Evolutionary conservation across 805 yeast genomes (phyloP).

Genomic region (Pichia thaimueangensis): DNA sequence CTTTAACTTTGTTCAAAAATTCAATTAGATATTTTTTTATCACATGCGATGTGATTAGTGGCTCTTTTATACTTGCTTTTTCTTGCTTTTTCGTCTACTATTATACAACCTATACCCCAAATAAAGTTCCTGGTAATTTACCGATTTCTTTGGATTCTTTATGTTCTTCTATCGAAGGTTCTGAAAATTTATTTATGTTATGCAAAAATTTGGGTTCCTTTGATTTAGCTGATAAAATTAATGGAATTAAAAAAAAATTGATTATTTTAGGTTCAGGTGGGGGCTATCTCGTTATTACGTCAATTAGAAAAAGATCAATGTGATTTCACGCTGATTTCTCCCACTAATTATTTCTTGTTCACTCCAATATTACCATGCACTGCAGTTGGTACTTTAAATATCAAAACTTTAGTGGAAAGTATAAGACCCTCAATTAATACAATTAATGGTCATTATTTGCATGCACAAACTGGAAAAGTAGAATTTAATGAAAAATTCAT

Average conservation of each 20-base stretch:
- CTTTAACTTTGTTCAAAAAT: conserved; percentile 24
- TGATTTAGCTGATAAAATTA: conserved; percentile 41
- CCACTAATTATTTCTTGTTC: conserved; percentile 91
- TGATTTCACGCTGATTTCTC: conserved; percentile 85
- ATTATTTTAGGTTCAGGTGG: conserved; percentile 94
- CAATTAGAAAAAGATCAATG: conserved; percentile 77
- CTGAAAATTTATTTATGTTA: conserved; percentile 61
- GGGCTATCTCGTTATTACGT: conserved; percentile 77
- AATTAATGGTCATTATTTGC: conserved; percentile 74
- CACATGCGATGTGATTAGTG: conserved; percentile 38
- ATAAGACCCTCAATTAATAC: conserved; percentile 76
- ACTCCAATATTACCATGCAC: conserved; percentile 92
- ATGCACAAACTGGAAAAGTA: conserved; percentile 81
- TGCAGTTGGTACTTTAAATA: conserved; percentile 89
- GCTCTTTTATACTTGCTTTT: conserved; percentile 36
- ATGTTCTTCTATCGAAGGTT: conserved; percentile 57
- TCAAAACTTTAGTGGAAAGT: conserved; percentile 89
- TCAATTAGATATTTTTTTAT: conserved; percentile 30
- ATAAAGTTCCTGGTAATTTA: conserved; percentile 36
- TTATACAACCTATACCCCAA: conserved; percentile 52
- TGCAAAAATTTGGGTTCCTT: conserved; percentile 50
- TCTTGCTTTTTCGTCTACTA: conserved; percentile 57
- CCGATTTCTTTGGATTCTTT: conserved; percentile 48
- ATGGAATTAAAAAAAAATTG: conserved; percentile 55
- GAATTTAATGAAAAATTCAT: conserved; percentile 65